Evolutionary conservation across 1,284 basidiomycete species (phyloP).

Genomic region (Moniliella sp.): DNA sequence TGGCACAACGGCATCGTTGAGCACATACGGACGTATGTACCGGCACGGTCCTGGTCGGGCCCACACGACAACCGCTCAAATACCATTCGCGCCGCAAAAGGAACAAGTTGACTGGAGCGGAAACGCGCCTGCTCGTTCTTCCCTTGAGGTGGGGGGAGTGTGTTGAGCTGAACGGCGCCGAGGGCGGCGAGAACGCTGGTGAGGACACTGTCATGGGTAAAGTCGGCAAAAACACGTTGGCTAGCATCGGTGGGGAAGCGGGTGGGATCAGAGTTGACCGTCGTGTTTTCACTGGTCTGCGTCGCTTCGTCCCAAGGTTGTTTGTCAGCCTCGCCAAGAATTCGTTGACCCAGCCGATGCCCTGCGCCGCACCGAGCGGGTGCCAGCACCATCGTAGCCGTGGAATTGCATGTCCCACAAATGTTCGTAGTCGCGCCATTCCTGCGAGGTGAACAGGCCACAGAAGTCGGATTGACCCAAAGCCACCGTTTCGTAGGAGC

Average conservation of each 20-base stretch:
- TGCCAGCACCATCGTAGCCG: conserved; percentile 51
- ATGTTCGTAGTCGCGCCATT: conserved; percentile 56
- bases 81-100: conserved; percentile 16
- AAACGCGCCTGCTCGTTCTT: conserved; percentile 19
- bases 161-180: neutral
- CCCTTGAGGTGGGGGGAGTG: too few relatives aligned
- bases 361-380: conserved; percentile 57
- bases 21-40: conserved; percentile 60
- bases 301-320: conserved; percentile 9
- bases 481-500: conserved; percentile 20
- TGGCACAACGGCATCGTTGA: conserved; percentile 71
- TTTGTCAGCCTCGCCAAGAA: conserved; percentile 14
- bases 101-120: conserved; percentile 12
- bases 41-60: conserved; percentile 31
- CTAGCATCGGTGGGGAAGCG: conserved; percentile 27
- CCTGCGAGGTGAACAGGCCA: conserved; percentile 62
- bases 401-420: conserved; percentile 35
- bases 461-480: conserved; percentile 45
- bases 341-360: conserved; percentile 52
- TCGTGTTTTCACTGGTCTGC: conserved; percentile 27
- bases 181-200: conserved; percentile 19
- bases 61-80: conserved; percentile 15
- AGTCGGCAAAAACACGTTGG: conserved; percentile 23
- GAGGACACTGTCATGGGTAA: conserved; percentile 26
- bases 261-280: conserved; percentile 9